Evolutionary conservation across 495 filamentous ascomycete genomes (phyloP).

Genomic region (Lepraria neglecta): DNA sequence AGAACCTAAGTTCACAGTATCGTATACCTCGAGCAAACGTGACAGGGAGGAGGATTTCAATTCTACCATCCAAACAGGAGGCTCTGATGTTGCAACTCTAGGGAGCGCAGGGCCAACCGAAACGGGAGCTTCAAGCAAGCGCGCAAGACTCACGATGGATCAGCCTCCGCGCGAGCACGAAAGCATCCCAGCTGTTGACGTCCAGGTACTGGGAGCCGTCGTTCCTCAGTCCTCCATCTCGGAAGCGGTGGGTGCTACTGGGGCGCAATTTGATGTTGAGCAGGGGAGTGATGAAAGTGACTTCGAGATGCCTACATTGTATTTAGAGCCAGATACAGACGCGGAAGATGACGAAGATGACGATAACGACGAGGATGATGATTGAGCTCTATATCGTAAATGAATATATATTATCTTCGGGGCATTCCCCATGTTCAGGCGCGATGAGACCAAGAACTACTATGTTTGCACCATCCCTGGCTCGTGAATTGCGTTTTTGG

Average conservation of each 20-base stretch:
- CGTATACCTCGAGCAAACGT: not conserved
- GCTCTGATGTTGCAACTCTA: not conserved
- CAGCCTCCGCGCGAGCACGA: not conserved
- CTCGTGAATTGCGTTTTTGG: no score
- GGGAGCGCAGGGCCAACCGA: not conserved
- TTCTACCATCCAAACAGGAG: no score
- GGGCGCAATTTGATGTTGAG: not conserved
- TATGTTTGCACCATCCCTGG: no score
- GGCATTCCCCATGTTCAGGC: not conserved
- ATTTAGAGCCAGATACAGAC: constrained; percentile 40
- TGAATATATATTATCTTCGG: not conserved
- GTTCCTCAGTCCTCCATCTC: not conserved
- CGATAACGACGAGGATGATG: constrained; percentile 9
- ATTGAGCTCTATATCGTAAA: not conserved
- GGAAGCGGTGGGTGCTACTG: not conserved
- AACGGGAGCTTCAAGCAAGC: not conserved
- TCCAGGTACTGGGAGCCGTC: not conserved
- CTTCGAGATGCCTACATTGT: constrained; percentile 45
- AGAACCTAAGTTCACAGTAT: not conserved
- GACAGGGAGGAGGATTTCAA: not conserved
- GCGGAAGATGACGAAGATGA: constrained; percentile 26
- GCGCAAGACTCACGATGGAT: not conserved
- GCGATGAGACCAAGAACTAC: not conserved
- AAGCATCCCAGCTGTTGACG: not conserved
- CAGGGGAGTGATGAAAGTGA: constrained; percentile 41